Percentiles rank a stretch among this genome's conserved stretches.
These are phyloP conservation scores for Pythium guiyangense DNA, from an alignment of 352 stramenopile genomes.

Conservation along the genomic window DNA sequence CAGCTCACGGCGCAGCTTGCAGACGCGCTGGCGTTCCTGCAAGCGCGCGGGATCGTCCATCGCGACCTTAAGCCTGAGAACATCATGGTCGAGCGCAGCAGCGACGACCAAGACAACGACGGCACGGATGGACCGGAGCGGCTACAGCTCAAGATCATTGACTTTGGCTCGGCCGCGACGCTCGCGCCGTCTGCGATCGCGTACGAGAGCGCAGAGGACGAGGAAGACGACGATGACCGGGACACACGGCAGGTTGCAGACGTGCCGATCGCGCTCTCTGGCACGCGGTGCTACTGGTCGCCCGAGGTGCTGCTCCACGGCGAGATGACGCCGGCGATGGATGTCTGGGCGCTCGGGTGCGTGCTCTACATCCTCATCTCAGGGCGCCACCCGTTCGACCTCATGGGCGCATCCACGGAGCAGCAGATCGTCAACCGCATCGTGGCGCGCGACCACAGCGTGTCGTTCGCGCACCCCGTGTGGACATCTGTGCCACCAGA, in stretches of 20 bases:
- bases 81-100: constrained; percentile 51
- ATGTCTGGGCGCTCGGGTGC: constrained; percentile 87
- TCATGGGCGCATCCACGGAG: constrained; percentile 69
- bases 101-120: background rate
- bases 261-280: constrained; percentile 40
- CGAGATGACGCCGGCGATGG: constrained; percentile 69
- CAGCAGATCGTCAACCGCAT: constrained; percentile 62
- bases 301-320: constrained; percentile 61
- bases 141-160: constrained; percentile 78
- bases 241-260: background rate
- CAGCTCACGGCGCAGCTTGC: constrained; percentile 58
- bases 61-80: constrained; percentile 90
- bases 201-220: background rate
- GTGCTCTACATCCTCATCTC: constrained; percentile 87
- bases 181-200: background rate
- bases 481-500: constrained; percentile 47
- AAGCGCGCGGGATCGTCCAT: constrained; percentile 60
- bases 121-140: constrained; percentile 16
- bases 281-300: constrained; percentile 84
- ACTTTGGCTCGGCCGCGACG: constrained; percentile 77
- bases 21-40: constrained; percentile 66
- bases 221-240: background rate
- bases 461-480: constrained; percentile 53
- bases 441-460: constrained; percentile 28
- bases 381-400: constrained; percentile 84